Evolutionary conservation across 805 yeast genomes (phyloP).

Genomic region (Pichia membranifaciens): DNA sequence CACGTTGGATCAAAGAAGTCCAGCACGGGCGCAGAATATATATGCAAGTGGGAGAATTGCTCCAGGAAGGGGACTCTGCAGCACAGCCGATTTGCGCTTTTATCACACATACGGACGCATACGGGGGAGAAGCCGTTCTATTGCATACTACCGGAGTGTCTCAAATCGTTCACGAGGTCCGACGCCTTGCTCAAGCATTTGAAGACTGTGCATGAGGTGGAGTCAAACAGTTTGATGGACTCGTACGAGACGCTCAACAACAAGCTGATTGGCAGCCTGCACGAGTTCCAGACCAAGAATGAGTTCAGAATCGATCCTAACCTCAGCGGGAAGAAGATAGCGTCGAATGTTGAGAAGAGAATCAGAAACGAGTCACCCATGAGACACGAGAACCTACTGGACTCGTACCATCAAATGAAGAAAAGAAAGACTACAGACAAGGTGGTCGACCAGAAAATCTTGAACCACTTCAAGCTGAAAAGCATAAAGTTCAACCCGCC

Average conservation of each 20-base stretch:
- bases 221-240: slow-evolving; percentile 21
- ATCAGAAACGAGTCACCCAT: slow-evolving; percentile 5
- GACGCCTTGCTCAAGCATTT: slow-evolving; percentile 64
- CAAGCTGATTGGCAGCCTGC: neutral
- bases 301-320: slow-evolving; percentile 6
- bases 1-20: slow-evolving; percentile 29
- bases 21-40: slow-evolving; percentile 29
- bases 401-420: slow-evolving; percentile 11
- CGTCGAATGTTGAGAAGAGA: slow-evolving; percentile 3
- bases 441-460: slow-evolving; percentile 10
- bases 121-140: slow-evolving; percentile 61
- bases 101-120: slow-evolving; percentile 60
- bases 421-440: slow-evolving; percentile 5
- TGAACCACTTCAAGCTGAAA: slow-evolving; percentile 11
- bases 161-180: slow-evolving; percentile 49
- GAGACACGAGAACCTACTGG: slow-evolving; percentile 12
- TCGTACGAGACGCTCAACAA: slow-evolving; percentile 17
- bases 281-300: slow-evolving; percentile 9
- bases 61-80: slow-evolving; percentile 44
- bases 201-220: slow-evolving; percentile 53
- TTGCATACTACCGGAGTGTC: slow-evolving; percentile 65
- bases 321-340: slow-evolving; percentile 7
- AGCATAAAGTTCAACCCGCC: slow-evolving; percentile 16
- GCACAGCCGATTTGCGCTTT: slow-evolving; percentile 51
- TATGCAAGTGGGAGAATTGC: slow-evolving; percentile 62